Evolutionary conservation across 371 early-diverging fungal genomes (phyloP).

Genomic region (Fennellomyces sp.): DNA sequence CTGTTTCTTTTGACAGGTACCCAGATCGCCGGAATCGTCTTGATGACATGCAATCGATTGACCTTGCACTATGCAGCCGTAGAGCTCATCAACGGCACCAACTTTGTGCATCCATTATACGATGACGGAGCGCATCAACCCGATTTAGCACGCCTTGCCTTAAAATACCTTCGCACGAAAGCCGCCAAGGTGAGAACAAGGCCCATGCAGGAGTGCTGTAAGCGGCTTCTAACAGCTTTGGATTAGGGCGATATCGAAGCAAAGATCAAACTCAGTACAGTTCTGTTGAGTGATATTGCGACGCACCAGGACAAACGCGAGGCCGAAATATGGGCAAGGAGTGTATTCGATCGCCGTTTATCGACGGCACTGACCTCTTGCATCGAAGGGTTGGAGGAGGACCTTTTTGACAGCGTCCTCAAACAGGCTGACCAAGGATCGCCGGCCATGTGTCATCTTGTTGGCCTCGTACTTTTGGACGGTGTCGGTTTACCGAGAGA

Average conservation of each 20-base stretch:
- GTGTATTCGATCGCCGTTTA: constrained; percentile 47
- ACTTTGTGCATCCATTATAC: constrained; percentile 17
- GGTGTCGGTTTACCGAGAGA: constrained; percentile 38
- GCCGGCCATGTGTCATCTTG: constrained; percentile 26
- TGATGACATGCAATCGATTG: background rate
- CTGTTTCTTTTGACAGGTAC: constrained; percentile 16
- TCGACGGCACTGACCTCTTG: constrained; percentile 35
- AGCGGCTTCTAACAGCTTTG: background rate
- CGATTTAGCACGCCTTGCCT: background rate
- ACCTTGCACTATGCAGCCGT: constrained; percentile 7
- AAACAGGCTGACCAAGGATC: constrained; percentile 16
- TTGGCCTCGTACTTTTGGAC: constrained; percentile 35
- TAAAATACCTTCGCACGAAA: constrained; percentile 26
- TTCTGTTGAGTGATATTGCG: constrained; percentile 19
- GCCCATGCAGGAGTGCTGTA: background rate
- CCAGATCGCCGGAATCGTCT: background rate
- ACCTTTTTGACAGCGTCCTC: constrained; percentile 22
- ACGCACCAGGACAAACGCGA: constrained; percentile 25
- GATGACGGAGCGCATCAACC: constrained; percentile 7
- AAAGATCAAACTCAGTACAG: constrained; percentile 45
- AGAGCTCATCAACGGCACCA: constrained; percentile 10
- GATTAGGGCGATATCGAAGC: constrained; percentile 48
- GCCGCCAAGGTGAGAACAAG: constrained; percentile 33
- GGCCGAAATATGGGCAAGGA: constrained; percentile 47
- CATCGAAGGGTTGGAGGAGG: constrained; percentile 18